phyloP scores from a whole-genome alignment of 495 filamentous ascomycete species.

The Aspergillus olivimuriae region DNA sequence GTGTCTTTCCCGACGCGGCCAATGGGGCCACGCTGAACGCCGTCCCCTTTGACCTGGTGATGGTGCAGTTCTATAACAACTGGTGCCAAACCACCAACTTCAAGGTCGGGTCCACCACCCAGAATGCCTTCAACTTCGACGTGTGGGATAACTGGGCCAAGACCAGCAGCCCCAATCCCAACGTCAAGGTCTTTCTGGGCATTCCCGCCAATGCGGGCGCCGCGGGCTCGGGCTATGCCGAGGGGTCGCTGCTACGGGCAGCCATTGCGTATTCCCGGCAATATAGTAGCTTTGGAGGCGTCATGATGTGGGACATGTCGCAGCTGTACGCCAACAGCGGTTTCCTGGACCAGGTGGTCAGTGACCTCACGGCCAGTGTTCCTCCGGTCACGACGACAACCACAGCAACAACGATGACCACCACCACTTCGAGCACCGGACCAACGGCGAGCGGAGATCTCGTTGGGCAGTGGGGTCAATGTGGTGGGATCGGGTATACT shows the following conservation, averaged over 20 bases:
- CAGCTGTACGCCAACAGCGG: conserved; percentile 54
- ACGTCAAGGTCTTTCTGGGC: conserved; percentile 61
- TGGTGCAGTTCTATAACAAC: conserved; percentile 73
- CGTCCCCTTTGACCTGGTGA: conserved; percentile 57
- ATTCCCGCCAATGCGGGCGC: conserved; percentile 53
- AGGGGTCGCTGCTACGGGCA: conserved; percentile 31
- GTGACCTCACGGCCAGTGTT: too few species aligned
- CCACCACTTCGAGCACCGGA: too few species aligned
- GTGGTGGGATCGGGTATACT: too few species aligned
- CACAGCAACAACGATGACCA: too few species aligned
- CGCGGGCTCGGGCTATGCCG: conserved; percentile 53
- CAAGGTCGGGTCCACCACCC: conserved; percentile 38
- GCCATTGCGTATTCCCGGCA: conserved; percentile 46
- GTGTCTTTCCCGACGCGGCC: conserved; percentile 55
- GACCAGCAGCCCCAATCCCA: conserved; percentile 48
- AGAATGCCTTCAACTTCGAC: conserved; percentile 60
- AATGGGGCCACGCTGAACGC: conserved; percentile 49
- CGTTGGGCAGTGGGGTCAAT: too few species aligned
- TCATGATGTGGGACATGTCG: conserved; percentile 67
- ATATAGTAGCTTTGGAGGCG: conserved; percentile 58
- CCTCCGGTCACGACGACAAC: too few species aligned
- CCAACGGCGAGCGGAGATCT: too few species aligned
- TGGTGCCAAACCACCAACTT: conserved; percentile 53
- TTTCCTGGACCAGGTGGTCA: too few species aligned
- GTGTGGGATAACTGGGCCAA: conserved; percentile 70